Conservation (phyloP, 2,329 filamentous ascomycete species). For the Beauveria rudraprayagi region DNA sequence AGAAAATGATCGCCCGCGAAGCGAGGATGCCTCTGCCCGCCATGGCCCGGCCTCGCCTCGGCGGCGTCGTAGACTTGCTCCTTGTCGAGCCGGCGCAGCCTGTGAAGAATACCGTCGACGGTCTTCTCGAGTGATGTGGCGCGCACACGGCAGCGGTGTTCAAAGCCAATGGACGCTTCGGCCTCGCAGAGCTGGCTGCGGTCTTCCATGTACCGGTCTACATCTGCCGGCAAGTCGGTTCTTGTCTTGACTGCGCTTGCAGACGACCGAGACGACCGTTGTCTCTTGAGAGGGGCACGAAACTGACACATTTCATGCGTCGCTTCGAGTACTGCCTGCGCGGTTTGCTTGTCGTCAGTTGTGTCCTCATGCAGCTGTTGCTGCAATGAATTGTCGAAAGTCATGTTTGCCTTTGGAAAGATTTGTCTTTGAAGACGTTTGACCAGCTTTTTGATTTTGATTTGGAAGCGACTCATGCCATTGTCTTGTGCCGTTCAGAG, state of each 20-base stretch:
- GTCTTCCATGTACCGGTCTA: background rate
- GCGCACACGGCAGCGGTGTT: conserved; percentile 25
- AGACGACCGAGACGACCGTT: background rate
- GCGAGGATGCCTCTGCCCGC: conserved; percentile 35
- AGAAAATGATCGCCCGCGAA: conserved; percentile 51
- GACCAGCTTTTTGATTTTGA: background rate
- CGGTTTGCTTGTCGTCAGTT: background rate
- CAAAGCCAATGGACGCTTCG: conserved; percentile 23
- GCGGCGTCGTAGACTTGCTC: conserved; percentile 28
- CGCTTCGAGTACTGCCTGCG: background rate
- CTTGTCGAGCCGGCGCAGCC: conserved; percentile 29
- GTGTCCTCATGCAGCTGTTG: background rate
- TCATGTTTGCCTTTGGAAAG: background rate
- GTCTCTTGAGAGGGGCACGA: background rate
- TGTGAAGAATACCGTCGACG: conserved; percentile 33
- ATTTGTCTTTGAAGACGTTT: background rate
- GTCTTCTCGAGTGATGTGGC: conserved; percentile 27
- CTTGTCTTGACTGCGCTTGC: background rate
- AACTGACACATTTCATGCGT: background rate
- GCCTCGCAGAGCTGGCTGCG: background rate
- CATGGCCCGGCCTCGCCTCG: conserved; percentile 26
- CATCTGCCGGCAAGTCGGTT: background rate
- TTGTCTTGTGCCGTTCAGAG: background rate
- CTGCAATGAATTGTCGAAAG: background rate
- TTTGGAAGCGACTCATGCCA: background rate